Evolutionary conservation across 352 stramenopile genomes (phyloP).

Genomic region (Saprolegnia diclina): DNA sequence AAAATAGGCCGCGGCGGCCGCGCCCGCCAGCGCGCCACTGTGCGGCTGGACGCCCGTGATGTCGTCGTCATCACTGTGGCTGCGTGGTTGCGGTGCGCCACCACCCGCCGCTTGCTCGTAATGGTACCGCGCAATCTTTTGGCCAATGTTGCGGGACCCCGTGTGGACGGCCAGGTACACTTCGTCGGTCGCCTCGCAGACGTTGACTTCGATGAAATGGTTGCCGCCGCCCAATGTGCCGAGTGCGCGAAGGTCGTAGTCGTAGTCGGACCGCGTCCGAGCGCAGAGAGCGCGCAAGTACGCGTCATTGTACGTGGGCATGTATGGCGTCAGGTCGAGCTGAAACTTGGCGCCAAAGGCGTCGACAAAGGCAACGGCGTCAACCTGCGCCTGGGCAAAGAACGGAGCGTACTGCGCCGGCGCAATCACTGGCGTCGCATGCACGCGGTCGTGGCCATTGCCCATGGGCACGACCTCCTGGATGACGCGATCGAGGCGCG

Average conservation of each 20-base stretch:
- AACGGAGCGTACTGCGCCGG: conserved; percentile 21
- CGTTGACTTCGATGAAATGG: conserved; percentile 32
- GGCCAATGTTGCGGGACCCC: conserved; percentile 29
- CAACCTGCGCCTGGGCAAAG: conserved; percentile 22
- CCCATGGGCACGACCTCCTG: conserved; percentile 31
- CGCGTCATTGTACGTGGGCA: background rate
- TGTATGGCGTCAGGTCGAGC: background rate
- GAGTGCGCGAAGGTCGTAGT: conserved; percentile 18
- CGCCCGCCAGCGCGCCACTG: conserved; percentile 28
- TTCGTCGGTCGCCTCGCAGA: background rate
- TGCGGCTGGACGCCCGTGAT: conserved; percentile 15
- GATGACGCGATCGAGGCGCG: conserved; percentile 27
- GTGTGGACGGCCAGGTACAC: conserved; percentile 30
- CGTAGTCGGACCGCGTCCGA: conserved; percentile 24
- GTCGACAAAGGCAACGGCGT: conserved; percentile 27
- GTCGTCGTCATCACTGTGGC: conserved; percentile 21
- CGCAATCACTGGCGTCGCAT: background rate
- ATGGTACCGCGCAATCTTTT: conserved; percentile 30
- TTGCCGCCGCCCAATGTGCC: conserved; percentile 31
- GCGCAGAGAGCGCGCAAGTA: background rate
- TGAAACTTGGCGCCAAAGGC: conserved; percentile 14
- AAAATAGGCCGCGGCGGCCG: conserved; percentile 31
- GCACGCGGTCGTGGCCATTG: conserved; percentile 21
- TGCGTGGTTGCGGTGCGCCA: background rate
- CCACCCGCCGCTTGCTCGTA: conserved; percentile 23